Evolutionary conservation across 2,329 filamentous ascomycete genomes (phyloP).

Genomic region (Trichoderma atroviride): DNA sequence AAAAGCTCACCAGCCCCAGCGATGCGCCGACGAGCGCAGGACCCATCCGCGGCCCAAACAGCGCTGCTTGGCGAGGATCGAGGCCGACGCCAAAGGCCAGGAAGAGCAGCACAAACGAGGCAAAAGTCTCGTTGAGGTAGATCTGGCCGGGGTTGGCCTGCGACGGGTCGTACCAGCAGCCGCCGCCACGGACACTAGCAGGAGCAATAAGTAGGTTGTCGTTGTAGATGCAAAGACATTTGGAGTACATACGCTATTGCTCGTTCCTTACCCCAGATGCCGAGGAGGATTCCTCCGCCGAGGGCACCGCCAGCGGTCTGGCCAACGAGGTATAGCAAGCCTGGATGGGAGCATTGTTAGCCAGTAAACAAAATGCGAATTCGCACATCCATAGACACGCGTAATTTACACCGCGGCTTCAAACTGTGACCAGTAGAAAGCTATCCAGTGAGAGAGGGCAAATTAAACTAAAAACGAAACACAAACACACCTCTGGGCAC

Average conservation of each 20-base stretch:
- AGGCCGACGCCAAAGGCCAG: conserved; percentile 56
- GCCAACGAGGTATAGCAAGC: conserved; percentile 49
- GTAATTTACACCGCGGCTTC: background rate
- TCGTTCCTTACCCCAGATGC: conserved; percentile 38
- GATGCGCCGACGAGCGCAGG: conserved; percentile 52
- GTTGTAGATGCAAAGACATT: background rate
- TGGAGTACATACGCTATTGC: conserved; percentile 33
- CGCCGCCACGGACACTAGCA: conserved; percentile 38
- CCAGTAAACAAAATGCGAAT: background rate
- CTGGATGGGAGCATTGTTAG: conserved; percentile 25
- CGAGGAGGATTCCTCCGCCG: conserved; percentile 47
- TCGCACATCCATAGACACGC: background rate
- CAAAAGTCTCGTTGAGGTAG: conserved; percentile 52
- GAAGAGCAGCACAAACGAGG: conserved; percentile 39
- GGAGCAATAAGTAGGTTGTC: background rate
- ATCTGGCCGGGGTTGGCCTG: conserved; percentile 44
- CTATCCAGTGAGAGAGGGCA: no score
- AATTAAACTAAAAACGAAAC: background rate
- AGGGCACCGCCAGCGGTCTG: conserved; percentile 50
- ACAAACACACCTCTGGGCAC: conserved; percentile 45
- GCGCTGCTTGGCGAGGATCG: conserved; percentile 53
- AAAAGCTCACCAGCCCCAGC: conserved; percentile 42
- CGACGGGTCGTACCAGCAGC: conserved; percentile 43
- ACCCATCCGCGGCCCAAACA: conserved; percentile 53
- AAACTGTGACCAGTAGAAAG: background rate